phyloP scores from a whole-genome alignment of 2,329 filamentous ascomycete species.

The Fusarium pseudonygamai region DNA sequence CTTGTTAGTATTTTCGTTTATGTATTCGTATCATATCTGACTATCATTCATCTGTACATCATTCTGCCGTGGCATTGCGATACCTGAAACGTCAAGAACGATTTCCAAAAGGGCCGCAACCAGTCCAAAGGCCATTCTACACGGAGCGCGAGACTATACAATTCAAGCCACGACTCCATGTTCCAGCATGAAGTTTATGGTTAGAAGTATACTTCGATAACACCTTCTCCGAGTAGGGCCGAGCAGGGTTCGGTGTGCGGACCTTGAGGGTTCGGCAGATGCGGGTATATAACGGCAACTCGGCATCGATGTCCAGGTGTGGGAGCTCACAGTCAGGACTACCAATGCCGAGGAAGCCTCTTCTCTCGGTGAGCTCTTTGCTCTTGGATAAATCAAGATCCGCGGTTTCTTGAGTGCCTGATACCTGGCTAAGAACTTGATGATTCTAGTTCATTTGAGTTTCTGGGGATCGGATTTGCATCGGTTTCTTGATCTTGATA shows the following conservation, averaged over 20 bases:
- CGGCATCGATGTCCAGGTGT: background rate
- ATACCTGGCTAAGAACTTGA: background rate
- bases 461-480: background rate
- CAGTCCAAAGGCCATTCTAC: background rate
- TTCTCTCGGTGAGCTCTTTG: background rate
- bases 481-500: background rate
- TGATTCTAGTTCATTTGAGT: background rate
- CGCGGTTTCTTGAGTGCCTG: background rate
- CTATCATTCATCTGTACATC: background rate
- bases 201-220: background rate
- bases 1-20: background rate
- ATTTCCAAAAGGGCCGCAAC: background rate
- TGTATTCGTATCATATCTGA: background rate
- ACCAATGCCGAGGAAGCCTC: background rate
- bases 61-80: background rate
- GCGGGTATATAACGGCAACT: background rate
- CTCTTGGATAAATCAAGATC: background rate
- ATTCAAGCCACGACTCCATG: background rate
- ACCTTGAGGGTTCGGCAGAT: background rate
- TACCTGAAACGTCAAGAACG: background rate
- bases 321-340: too few species aligned
- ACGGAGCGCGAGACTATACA: background rate
- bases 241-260: background rate
- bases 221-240: background rate
- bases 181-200: background rate